Percentiles rank a stretch among this genome's conserved stretches.
Evolutionary conservation across 495 filamentous ascomycete genomes (phyloP).

Genomic region (Penicillium waksmanii): DNA sequence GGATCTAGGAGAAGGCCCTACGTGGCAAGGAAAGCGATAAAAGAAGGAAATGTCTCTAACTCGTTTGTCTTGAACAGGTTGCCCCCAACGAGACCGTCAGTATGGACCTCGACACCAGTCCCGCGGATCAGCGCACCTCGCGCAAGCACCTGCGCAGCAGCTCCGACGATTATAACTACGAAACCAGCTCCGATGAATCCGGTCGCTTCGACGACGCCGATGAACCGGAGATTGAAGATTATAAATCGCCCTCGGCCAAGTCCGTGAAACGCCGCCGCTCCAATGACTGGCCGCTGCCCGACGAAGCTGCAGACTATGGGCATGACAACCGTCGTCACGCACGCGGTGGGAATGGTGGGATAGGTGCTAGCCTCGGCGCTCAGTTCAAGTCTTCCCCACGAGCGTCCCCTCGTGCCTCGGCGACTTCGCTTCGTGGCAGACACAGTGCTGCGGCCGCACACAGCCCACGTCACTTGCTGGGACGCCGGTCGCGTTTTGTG

Average conservation of each 20-base stretch:
- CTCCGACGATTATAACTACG: constrained; percentile 23
- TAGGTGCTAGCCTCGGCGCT: constrained; percentile 4
- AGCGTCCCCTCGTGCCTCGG: constrained; percentile 27
- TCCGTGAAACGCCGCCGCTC: constrained; percentile 50
- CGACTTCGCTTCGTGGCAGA: constrained; percentile 25
- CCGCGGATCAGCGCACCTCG: constrained; percentile 28
- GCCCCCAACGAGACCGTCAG: constrained; percentile 9
- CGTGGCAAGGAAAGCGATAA: constrained; percentile 12
- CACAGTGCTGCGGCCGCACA: constrained; percentile 23
- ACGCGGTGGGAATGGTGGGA: constrained; percentile 13
- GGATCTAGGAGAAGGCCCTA: constrained; percentile 8
- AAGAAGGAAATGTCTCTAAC: constrained; percentile 18
- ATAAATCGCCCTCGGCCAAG: constrained; percentile 33
- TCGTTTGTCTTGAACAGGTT: constrained; percentile 4
- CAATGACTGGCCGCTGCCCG: constrained; percentile 53
- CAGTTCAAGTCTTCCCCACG: constrained; percentile 34
- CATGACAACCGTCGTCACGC: constrained; percentile 18
- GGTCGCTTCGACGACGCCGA: constrained; percentile 50
- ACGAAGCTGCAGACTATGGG: constrained; percentile 32
- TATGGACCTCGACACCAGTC: constrained; percentile 29
- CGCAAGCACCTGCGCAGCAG: constrained; percentile 40
- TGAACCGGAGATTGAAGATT: constrained; percentile 31
- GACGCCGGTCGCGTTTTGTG: constrained; percentile 64
- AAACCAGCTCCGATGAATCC: constrained; percentile 38
- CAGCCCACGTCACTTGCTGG: constrained; percentile 24